Base-by-base conservation (phyloP, 2,329 filamentous ascomycete species). In the Fusarium longipes region DNA sequence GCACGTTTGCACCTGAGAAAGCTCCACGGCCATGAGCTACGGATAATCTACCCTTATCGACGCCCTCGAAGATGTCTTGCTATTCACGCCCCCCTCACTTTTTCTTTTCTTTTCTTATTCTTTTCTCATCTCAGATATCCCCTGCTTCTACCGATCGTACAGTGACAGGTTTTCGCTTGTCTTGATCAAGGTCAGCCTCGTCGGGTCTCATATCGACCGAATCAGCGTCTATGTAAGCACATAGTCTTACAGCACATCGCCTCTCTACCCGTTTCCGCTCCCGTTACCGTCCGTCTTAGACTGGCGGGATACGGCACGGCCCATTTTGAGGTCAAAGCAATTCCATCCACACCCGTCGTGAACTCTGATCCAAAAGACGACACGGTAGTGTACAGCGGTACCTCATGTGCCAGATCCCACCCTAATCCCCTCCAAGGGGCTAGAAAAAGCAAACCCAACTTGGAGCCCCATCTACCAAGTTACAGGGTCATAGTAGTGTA, bases 321-420 rank as follows among this genome's bases (percentile, higher is more conserved):
- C 57, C 70, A 62, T 69, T 44, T 38, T 60, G 50, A 62, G 48
- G 64, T 63, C 62, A 57, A 56, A 48, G 47, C 59, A 67, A 48
- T 52, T 66, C 52, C 39, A 48, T 40, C 36, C 70, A 72, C 70
- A 38, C 65, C 65, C 57, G 57, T 70, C 36, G 56, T 62, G 63
- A 69, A 63, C 61, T 67, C 25, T 36, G n/a, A 38, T 43, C 40
- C n/a, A 43, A 12, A 48, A 14, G 22, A 40, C 12, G 18, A 12
- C 20, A 39, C 18, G 12, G 22, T 35, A 30, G 20, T 8, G 20
- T 35, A 35, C 32, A n/a, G 30, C 30, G 30, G 65, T 55, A 65
- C 69, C 71, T 58, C 45, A 70, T 73, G 71, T 67, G 68, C 63
- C 56, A 72, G 60, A 73, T 72, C 61, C 69, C 67, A 73, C 71